Evolutionary conservation across 768 basidiomycete genomes (phyloP), one percentile per base, ranked within the genome.

Genomic region (Boletus sp.): DNA sequence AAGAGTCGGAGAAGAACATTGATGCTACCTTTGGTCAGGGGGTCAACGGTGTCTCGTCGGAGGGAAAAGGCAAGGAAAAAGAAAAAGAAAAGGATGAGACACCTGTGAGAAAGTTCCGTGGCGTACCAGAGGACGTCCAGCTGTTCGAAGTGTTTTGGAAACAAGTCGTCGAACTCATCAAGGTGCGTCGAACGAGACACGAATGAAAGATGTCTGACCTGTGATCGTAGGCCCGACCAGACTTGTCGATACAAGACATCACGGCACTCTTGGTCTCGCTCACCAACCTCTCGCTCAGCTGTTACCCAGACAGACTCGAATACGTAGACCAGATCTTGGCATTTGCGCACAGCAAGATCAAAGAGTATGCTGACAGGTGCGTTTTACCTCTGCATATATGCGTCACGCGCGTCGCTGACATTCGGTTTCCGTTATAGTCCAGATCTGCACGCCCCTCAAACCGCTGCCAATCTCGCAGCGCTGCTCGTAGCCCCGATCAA

Each of bases 141-240:
- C 74, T 99, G 50, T 99, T 99, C 60, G 97, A 99, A 69, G 94
- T 98, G 95, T 99, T 98, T 71, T 99, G 97, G 96, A 87, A 90
- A 61, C 97, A 99, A 71, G 93, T 98, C 42, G 42, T 98, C 11
- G 90, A 97, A 70, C 83, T 99, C 29, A 95, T 99, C 79, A 97
- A 95, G 84, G 94, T 92, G 63, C 18, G 82, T 68, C 24, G 24
- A 14, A 18, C 12, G 44, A 10, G 4, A 52, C 28, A 24, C n/a
- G 11, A 14, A 44, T 33, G 14, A 33, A 36, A 5, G 17, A 14
- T 0, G 15, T 18, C 57, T 63, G 24, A 69, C 40, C 45, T 35
- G 11, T 32, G 17, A 46, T 47, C 20, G 4, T 67, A 96, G 94
- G 95, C 96, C 58, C 90, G 97, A 58, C 97, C 97, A 12, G 97